phyloP scores from a whole-genome alignment of 345 rosid species.

The Populus simonii region DNA sequence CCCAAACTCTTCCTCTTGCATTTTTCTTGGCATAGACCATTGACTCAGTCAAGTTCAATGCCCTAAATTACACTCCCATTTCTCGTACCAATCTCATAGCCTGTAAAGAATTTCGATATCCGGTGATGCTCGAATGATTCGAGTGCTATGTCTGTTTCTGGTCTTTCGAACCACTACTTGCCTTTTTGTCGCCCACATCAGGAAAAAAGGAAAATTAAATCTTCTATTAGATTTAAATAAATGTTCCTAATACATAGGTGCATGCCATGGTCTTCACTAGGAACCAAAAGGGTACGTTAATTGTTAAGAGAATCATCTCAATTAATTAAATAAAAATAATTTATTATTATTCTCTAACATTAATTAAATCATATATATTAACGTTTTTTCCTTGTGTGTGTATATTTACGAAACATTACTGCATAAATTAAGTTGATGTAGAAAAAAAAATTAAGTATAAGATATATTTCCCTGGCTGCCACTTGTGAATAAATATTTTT shows the following conservation, averaged over 20 bases:
- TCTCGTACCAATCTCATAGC: background rate
- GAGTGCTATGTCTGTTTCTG: slow-evolving; percentile 16
- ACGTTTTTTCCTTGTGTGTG: background rate
- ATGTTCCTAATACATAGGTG: background rate
- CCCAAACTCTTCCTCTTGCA: background rate
- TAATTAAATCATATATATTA: background rate
- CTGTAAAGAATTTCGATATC: background rate
- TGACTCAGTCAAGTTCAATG: background rate
- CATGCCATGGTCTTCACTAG: no score
- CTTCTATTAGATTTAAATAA: background rate
- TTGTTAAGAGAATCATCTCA: no score
- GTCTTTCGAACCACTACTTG: slow-evolving; percentile 18
- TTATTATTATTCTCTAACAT: no score
- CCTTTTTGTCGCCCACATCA: slow-evolving; percentile 24
- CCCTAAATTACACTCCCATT: background rate
- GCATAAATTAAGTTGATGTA: background rate
- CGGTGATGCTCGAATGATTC: background rate
- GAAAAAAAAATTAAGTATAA: background rate
- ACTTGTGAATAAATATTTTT: background rate
- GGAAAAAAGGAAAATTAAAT: background rate
- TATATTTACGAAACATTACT: background rate
- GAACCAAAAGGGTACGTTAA: no score
- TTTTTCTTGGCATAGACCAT: background rate
- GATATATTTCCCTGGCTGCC: background rate
- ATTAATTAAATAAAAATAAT: no score